A percentile compares a stretch with the other conserved stretches of the same genome.
Evolutionary conservation across 1,139 yeast genomes (phyloP).

Genomic region (Suhomyces terraborum): DNA sequence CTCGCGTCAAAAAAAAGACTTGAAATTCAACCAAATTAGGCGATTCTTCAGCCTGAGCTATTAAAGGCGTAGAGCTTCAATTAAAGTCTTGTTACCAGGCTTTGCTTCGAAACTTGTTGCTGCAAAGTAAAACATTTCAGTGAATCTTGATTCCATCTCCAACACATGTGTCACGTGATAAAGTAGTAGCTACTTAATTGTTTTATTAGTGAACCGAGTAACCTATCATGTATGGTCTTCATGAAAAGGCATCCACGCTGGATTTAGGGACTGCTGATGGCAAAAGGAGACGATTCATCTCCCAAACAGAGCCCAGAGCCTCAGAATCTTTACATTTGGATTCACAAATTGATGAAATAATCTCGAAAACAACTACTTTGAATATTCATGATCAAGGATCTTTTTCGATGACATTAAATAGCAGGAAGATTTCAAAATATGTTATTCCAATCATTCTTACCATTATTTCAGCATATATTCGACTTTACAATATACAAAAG

Average conservation of each 20-base stretch:
- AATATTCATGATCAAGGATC: constrained; percentile 10
- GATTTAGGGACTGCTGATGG: background rate
- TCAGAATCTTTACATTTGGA: background rate
- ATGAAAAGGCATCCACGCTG: too few relatives aligned
- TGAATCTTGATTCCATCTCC: background rate
- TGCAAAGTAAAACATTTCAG: background rate
- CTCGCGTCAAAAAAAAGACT: background rate
- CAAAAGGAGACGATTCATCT: background rate
- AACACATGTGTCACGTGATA: background rate
- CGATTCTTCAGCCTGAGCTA: background rate
- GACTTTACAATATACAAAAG: constrained; percentile 67
- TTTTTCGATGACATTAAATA: background rate
- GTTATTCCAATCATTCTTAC: constrained; percentile 48
- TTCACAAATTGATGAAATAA: constrained; percentile 18
- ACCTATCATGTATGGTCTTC: too few relatives aligned
- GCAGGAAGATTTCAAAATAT: constrained; percentile 21
- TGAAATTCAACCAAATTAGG: background rate
- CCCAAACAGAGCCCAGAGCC: too few relatives aligned
- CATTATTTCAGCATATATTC: constrained; percentile 60
- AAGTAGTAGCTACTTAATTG: too few relatives aligned
- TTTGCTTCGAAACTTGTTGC: background rate
- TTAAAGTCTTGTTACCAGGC: background rate
- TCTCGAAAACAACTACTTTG: constrained; percentile 18
- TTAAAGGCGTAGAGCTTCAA: background rate
- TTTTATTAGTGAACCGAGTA: too few relatives aligned